These are phyloP conservation scores for Verticillium isaacii DNA, from an alignment of 2,329 filamentous ascomycete genomes.

Conservation along the genomic window DNA sequence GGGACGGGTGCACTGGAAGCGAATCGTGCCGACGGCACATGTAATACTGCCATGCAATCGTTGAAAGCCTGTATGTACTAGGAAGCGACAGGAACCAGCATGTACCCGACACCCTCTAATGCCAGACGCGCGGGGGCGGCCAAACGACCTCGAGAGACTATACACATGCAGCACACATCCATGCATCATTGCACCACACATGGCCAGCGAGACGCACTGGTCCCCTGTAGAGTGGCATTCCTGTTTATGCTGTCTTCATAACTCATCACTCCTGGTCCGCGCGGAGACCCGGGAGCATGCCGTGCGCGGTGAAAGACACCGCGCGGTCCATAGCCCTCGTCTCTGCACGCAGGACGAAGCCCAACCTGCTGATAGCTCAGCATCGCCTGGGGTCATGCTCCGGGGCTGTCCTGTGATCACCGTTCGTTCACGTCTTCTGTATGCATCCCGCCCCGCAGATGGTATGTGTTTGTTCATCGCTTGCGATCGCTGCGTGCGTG, in stretches of 20 bases:
- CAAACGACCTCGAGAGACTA: background rate
- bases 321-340: background rate
- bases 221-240: background rate
- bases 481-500: background rate
- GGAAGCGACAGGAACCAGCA: background rate
- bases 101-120: background rate
- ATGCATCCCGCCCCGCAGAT: background rate
- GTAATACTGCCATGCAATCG: background rate
- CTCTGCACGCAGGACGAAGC: background rate
- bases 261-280: background rate
- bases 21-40: background rate
- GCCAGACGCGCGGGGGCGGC: background rate
- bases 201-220: background rate
- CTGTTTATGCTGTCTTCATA: background rate
- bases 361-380: background rate
- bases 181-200: background rate
- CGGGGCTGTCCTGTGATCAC: background rate
- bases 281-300: background rate
- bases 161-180: background rate
- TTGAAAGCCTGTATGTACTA: background rate
- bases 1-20: background rate
- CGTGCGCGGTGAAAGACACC: background rate
- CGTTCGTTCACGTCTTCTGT: background rate
- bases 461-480: background rate
- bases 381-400: background rate